Conservation (phyloP, 2,329 filamentous ascomycete species). For the Hymenoscyphus fraxineus region DNA sequence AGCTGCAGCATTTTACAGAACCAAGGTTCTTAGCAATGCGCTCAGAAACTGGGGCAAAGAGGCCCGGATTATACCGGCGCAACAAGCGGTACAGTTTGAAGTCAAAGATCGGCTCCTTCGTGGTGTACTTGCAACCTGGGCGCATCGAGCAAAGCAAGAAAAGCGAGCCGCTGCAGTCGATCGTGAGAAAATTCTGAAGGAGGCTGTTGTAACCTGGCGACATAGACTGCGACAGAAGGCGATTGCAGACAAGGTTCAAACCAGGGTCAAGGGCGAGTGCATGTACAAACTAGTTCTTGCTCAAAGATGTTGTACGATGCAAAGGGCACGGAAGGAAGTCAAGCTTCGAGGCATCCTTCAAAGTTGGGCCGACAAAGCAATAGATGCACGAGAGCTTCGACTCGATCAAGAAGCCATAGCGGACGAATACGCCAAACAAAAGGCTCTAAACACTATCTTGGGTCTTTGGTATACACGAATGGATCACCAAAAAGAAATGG, state of each 20-base stretch:
- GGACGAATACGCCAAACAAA: conserved; percentile 23
- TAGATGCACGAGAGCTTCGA: conserved; percentile 28
- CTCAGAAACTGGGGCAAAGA: conserved; percentile 30
- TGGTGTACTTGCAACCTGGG: conserved; percentile 48
- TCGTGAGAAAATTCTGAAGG: conserved; percentile 49
- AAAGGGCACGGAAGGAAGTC: conserved; percentile 38
- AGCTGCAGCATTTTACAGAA: conserved; percentile 18
- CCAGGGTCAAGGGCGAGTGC: conserved; percentile 50
- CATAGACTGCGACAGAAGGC: conserved; percentile 53
- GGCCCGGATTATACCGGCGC: conserved; percentile 27
- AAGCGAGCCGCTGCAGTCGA: conserved; percentile 48
- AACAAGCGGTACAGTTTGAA: conserved; percentile 40
- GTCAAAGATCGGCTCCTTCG: conserved; percentile 44
- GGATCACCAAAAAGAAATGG: conserved; percentile 19
- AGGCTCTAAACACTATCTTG: conserved; percentile 24
- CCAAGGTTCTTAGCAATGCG: conserved; percentile 14
- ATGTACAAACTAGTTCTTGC: conserved; percentile 61
- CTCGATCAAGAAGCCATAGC: conserved; percentile 28
- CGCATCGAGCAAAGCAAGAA: conserved; percentile 41
- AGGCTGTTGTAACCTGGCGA: conserved; percentile 60
- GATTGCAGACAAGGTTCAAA: conserved; percentile 49
- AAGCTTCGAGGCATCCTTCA: conserved; percentile 39
- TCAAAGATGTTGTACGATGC: conserved; percentile 40
- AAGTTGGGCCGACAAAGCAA: conserved; percentile 39
- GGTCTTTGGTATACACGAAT: conserved; percentile 27